phyloP scores from a whole-genome alignment of 495 filamentous ascomycete genomes.

The Aspergillus leporis region DNA sequence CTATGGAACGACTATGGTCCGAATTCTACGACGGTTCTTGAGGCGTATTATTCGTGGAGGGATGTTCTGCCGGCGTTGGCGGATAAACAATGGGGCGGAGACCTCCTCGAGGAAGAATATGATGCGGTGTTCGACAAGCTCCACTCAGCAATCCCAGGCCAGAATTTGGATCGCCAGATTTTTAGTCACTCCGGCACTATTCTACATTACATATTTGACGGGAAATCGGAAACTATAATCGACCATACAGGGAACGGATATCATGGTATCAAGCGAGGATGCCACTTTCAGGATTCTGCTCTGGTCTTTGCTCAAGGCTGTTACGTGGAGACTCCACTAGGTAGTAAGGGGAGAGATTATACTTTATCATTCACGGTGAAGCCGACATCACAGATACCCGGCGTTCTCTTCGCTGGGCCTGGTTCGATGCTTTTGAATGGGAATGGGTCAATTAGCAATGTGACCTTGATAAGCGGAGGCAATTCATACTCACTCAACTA shows the following conservation, averaged over 20 bases:
- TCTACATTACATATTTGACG: slow-evolving; percentile 37
- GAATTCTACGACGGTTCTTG: slow-evolving; percentile 45
- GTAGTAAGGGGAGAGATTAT: slow-evolving; percentile 51
- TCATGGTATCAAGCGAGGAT: slow-evolving; percentile 35
- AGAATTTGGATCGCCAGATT: slow-evolving; percentile 49
- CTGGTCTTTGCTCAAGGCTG: slow-evolving; percentile 31
- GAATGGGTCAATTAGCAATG: slow-evolving; percentile 35
- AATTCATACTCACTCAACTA: slow-evolving; percentile 47
- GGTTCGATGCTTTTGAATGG: slow-evolving; percentile 46
- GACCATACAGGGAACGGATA: slow-evolving; percentile 51
- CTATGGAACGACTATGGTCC: slow-evolving; percentile 56
- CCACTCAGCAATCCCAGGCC: slow-evolving; percentile 39
- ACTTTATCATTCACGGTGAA: slow-evolving; percentile 44
- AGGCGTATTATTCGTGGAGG: slow-evolving; percentile 51
- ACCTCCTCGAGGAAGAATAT: slow-evolving; percentile 42
- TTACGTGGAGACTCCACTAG: slow-evolving; percentile 41
- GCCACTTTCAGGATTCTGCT: slow-evolving; percentile 25
- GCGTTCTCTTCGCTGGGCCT: slow-evolving; percentile 39
- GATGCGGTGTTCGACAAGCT: slow-evolving; percentile 35
- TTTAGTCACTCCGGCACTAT: slow-evolving; percentile 39
- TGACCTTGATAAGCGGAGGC: slow-evolving; percentile 48
- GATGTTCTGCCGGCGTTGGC: slow-evolving; percentile 49
- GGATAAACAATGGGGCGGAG: slow-evolving; percentile 58
- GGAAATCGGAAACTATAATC: slow-evolving; percentile 15
- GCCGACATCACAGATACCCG: slow-evolving; percentile 28